Base-by-base conservation (phyloP, 2,329 filamentous ascomycete species). In the Fusarium robinianum region DNA sequence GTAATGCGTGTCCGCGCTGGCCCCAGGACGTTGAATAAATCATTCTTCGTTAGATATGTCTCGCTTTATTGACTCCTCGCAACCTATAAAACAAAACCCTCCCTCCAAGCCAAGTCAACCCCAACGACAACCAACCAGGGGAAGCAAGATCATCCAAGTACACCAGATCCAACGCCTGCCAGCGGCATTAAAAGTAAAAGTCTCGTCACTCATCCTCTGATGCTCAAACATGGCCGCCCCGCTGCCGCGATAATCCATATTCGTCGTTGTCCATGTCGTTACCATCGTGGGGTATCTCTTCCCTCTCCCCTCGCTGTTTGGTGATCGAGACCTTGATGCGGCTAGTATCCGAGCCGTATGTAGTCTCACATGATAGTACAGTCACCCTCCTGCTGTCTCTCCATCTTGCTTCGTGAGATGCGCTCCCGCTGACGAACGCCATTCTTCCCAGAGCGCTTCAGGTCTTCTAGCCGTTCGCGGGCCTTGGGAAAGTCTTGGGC, bases 401-500 rank as follows among this genome's bases (percentile, higher is more conserved):
- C 86, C 41, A 88, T 83, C 53, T 90, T 88, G 55, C 85, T 92
- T 44, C 92, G 80, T 7, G 87, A 91, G 49, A 96, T 81, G 42
- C 85, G 83, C 61, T 91, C 88, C 41, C 88, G 80, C 41, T 84
- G 83, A 63, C 88, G 89, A 50, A 87, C 57, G 34, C 71, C 77
- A 25, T 84, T 87, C 29, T 83, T 84, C 16, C 89, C 89, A 3
- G 85, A 83, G 50, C 83, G 81, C 71, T 95, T 95, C 41, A 99
- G 78, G 57, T 97, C 94, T 65, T 97, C 92, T 5, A 99, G 80
- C 33, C 92, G 82, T 63, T 96, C 90, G 45, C 92, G 84, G 10
- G 94, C 94, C 68, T 96, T 96, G 30, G 88, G 87, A 64, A 95
- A 96, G 63, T 95, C 90, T 73, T 97, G 92, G 46, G 91, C 92